A percentile compares a stretch with the other conserved stretches of the same genome.
Conservation (phyloP, 331 rosid genomes). For the Stylosanthes scabra region DNA sequence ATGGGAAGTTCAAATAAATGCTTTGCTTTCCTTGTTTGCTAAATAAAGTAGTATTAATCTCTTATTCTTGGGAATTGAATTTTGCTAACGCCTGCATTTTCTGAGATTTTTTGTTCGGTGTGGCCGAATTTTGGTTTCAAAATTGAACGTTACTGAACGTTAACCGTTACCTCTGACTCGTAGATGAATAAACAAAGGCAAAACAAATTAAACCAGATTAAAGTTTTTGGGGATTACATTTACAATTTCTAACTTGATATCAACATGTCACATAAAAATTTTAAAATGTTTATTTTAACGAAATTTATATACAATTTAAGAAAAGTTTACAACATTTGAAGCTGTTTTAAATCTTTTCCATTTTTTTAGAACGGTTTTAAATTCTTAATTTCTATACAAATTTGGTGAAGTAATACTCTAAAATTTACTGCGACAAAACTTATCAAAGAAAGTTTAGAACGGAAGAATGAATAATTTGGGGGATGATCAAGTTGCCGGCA, state of each 20-base stretch:
- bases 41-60: background rate
- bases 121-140: background rate
- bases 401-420: no score
- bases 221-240: background rate
- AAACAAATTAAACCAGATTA: background rate
- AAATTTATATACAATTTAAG: no score
- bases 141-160: slow-evolving; percentile 9
- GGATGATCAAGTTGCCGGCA: slow-evolving; percentile 45
- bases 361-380: no score
- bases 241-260: background rate
- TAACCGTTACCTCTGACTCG: background rate
- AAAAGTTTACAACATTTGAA: no score
- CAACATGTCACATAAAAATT: no score
- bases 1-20: slow-evolving; percentile 17
- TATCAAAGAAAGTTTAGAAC: no score
- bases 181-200: background rate
- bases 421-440: no score
- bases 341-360: no score
- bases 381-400: no score
- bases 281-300: no score
- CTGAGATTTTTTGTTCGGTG: slow-evolving; percentile 1
- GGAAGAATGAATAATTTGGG: no score
- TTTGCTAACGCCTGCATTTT: background rate
- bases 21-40: slow-evolving; percentile 32
- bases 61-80: slow-evolving; percentile 8